Base-by-base conservation (phyloP, 805 yeast genomes). In the Pichia pseudocactophila region DNA sequence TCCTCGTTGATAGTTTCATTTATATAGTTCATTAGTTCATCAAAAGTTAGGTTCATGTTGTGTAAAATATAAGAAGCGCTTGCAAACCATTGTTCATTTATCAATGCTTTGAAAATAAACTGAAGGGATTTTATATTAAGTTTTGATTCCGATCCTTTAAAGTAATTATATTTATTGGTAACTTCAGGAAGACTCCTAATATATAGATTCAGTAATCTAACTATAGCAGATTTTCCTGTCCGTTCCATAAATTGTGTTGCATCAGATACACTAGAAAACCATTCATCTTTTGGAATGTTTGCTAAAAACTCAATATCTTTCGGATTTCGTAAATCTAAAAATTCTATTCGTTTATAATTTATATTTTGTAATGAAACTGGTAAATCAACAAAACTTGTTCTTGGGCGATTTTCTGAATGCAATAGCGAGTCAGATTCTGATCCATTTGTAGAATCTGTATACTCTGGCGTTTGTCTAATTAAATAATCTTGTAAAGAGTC, bases 11-110 rank as follows among this genome's bases (percentile, higher is more conserved):
- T 15, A 10, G 44, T 3, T 5, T 38, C 26, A 28, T 50, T 46
- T 11, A 50, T 9, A 15, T 33, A 40, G 11, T 39, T 15, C 4
- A 45, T 17, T 2, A 48, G 31, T 11, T 43, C 38, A 12, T 44
- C 37, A 15, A 50, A 48, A 1, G 33, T 30, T 13, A 37, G 28
- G 30, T 42, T 33, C 37, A 37, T 16, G 18, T 17, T 38, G 12
- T n/a, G n/a, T 5, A 50, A 37, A n/a, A 50, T 34, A 30, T 36
- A 40, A 3, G 52, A 32, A 10, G 52, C 52, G 13, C 27, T 42
- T 22, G 44, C 39, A 26, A 48, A 46, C 49, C 49, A 44, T 31
- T 40, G 46, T 7, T 22, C 19, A 17, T 40, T 35, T 3, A 43
- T 30, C 3, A 48, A 13, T 13, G 40, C 3, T 13, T 19, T 15